Evolutionary conservation across 768 basidiomycete genomes (phyloP), one percentile per base, ranked within the genome.

Genomic region (Kwoniella dejecticola): DNA sequence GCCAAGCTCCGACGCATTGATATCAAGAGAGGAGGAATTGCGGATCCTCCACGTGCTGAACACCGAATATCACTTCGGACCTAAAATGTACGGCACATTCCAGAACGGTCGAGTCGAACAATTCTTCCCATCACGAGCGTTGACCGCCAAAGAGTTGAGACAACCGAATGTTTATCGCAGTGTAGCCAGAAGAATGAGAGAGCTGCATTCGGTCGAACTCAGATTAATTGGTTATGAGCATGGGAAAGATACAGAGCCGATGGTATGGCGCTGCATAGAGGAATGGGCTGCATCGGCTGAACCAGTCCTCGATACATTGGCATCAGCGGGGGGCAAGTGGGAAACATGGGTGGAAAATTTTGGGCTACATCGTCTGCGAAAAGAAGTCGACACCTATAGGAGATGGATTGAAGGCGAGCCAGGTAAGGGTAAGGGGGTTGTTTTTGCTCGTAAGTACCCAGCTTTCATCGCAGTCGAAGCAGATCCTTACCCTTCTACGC

Each of bases 171-270:
- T 88, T 57, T 92, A 90, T 75, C 82, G 86, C 27, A 91, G 89
- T 85, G 91, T 98, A 68, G 93, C 87, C n/a, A 85, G 88, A 21
- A 84, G 95, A 31, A 98, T 98, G 95, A 87, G 91, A 21, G 94
- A 98, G 78, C 84, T 99, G 30, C 96, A 99, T 79, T 86, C 87
- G 24, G 95, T 97, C 47, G 91, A 95, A 71, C 83, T 96, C 52
- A 83, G 83, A 13, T 82, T 82, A 42, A 83, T 97, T 8, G 77
- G 75, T 1, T 79, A 70, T 52, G 69, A 72, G 29, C 36, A 66
- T 19, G 74, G 72, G 5, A 57, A 44, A 19, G 62, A 67, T 24
- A 49, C 62, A 8, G 68, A 70, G 33, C 69, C 77, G 2, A 74
- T 67, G 26, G 70, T 80, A 10, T 75, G 78, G 72, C 66, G 57